Evolutionary conservation across 129 eudicot species (phyloP).

Genomic region (Tagetes patula): DNA sequence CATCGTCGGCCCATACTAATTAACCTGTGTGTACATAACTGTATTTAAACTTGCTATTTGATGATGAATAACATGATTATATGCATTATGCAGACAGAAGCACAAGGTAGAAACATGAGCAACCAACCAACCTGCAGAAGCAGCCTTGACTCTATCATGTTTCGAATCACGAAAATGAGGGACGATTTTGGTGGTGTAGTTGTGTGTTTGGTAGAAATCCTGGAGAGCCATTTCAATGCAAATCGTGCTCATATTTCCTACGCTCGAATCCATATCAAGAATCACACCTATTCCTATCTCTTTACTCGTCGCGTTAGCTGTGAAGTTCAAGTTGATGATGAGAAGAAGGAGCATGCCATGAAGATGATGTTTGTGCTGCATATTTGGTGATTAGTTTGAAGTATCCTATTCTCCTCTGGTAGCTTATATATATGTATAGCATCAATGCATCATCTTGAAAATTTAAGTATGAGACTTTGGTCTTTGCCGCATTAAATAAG

Average conservation of each 20-base stretch:
- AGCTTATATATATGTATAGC: not conserved
- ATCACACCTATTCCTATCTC: conserved; percentile 7
- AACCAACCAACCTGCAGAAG: conserved; percentile 42
- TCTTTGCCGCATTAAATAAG: not conserved
- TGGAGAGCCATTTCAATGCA: not conserved
- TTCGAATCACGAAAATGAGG: conserved; percentile 41
- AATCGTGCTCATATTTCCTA: not conserved
- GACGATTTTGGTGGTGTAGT: conserved; percentile 32
- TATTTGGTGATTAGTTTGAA: not conserved
- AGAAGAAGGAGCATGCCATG: not conserved
- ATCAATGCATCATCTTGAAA: not conserved
- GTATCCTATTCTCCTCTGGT: not conserved
- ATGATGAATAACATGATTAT: too few species aligned
- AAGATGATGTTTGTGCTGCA: not conserved
- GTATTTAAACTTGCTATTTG: too few species aligned
- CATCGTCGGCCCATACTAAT: too few species aligned
- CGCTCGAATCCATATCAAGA: not conserved
- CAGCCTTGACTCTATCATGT: conserved; percentile 41
- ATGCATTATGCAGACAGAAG: not conserved
- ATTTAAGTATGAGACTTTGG: not conserved
- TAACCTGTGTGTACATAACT: too few species aligned
- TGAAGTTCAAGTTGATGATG: not conserved
- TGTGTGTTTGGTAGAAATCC: conserved; percentile 26
- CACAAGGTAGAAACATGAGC: not conserved
- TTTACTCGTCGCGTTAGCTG: not conserved